A percentile compares a stretch with the other conserved stretches of the same genome.
Evolutionary conservation across 352 stramenopile species (phyloP).

Genomic region (Pythium rishiriense): DNA sequence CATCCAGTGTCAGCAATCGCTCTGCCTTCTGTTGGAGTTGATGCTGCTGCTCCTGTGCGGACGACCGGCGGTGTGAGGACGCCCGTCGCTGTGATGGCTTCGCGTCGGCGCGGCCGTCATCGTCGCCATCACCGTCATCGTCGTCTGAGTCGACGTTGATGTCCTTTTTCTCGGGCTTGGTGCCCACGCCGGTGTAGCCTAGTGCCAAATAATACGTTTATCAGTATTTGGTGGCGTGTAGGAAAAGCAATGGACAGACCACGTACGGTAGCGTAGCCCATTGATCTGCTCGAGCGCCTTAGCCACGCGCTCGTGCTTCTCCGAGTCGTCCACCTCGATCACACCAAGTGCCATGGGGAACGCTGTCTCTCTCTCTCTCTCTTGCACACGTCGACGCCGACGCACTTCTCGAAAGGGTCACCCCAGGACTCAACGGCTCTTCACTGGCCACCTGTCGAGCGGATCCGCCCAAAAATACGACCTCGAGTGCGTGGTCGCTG

Average conservation of each 20-base stretch:
- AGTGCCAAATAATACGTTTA: background rate
- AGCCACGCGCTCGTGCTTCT: slow-evolving; percentile 60
- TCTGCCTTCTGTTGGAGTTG: slow-evolving; percentile 14
- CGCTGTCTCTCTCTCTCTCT: background rate
- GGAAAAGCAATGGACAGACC: background rate
- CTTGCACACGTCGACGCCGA: background rate
- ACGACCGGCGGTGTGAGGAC: background rate
- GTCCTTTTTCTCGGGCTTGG: slow-evolving; percentile 26
- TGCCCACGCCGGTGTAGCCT: slow-evolving; percentile 48
- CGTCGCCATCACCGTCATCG: slow-evolving; percentile 6
- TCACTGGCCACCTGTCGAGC: background rate
- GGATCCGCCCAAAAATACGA: background rate
- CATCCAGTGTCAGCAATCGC: slow-evolving; percentile 45
- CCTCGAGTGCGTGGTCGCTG: slow-evolving; percentile 2
- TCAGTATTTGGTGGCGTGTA: no score
- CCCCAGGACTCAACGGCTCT: background rate
- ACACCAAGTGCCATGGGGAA: background rate
- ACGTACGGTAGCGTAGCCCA: slow-evolving; percentile 59
- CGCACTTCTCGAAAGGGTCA: background rate
- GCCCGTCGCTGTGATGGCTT: background rate
- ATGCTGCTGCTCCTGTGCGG: background rate
- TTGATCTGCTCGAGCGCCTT: slow-evolving; percentile 76
- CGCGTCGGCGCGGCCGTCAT: slow-evolving; percentile 20
- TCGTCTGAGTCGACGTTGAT: slow-evolving; percentile 40
- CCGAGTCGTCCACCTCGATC: slow-evolving; percentile 24